Conservation (phyloP, 176 grass and related monocot genomes). For the Pharus latifolius region DNA sequence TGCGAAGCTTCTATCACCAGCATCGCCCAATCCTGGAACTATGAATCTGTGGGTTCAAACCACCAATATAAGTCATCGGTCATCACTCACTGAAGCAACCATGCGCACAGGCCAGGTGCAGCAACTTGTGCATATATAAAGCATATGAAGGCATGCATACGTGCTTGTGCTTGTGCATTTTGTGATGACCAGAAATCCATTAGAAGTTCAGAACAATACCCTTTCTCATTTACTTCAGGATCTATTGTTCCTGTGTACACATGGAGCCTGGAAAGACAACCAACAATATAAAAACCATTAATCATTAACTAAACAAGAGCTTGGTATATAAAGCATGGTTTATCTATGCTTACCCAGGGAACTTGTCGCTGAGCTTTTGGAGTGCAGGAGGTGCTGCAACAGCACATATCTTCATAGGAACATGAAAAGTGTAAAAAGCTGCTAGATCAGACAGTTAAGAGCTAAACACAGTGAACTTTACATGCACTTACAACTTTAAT, state of each 20-base stretch:
- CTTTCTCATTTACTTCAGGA: constrained; percentile 89
- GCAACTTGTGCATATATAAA: background rate
- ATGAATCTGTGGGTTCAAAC: constrained; percentile 66
- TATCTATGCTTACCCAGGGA: constrained; percentile 60
- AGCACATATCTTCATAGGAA: constrained; percentile 62
- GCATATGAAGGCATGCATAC: background rate
- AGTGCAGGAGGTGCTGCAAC: constrained; percentile 87
- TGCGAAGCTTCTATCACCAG: constrained; percentile 82
- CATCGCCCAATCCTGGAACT: constrained; percentile 89
- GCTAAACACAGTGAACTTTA: background rate
- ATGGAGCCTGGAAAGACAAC: constrained; percentile 49
- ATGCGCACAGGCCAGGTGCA: background rate
- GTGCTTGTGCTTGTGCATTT: background rate
- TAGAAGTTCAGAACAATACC: constrained; percentile 42
- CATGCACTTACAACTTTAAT: constrained; percentile 81
- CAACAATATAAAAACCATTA: background rate
- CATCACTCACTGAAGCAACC: background rate
- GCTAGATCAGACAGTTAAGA: background rate
- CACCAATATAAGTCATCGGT: background rate
- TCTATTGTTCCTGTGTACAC: constrained; percentile 94
- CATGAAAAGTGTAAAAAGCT: background rate
- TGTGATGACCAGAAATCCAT: background rate
- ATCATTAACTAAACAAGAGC: background rate
- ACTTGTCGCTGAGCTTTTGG: constrained; percentile 77
- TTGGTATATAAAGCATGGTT: background rate